These are phyloP conservation scores for Podila horticola DNA, from an alignment of 192 early-diverging fungal genomes.

Conservation along the genomic window DNA sequence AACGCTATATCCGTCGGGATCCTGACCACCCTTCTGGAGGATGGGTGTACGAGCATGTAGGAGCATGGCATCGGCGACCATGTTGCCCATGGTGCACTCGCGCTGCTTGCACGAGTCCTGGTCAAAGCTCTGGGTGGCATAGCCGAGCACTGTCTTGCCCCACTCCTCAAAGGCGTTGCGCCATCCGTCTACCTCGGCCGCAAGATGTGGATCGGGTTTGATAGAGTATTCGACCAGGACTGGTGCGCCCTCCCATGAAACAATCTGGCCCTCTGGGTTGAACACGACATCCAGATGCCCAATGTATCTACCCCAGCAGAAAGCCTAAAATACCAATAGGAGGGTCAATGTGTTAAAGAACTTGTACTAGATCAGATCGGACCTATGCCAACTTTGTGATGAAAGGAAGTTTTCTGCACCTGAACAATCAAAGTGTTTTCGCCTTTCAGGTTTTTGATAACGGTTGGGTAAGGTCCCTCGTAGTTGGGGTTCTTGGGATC, in stretches of 20 bases:
- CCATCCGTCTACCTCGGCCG: conserved; percentile 54
- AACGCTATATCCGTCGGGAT: conserved; percentile 56
- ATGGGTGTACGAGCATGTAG: conserved; percentile 28
- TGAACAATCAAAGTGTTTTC: conserved; percentile 77
- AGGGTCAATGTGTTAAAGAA: background rate
- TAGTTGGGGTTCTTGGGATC: conserved; percentile 59
- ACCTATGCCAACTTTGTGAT: background rate
- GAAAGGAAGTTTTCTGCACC: conserved; percentile 40
- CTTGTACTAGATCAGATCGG: background rate
- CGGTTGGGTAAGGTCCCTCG: conserved; percentile 77
- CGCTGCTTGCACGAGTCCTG: conserved; percentile 47
- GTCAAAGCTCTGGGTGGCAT: conserved; percentile 54
- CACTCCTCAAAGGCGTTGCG: conserved; percentile 59
- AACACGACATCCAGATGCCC: conserved; percentile 70
- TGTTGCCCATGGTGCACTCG: conserved; percentile 72
- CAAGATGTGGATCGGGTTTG: conserved; percentile 55
- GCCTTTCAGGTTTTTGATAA: conserved; percentile 68
- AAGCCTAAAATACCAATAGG: conserved; percentile 33
- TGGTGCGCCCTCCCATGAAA: conserved; percentile 66
- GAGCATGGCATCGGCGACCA: conserved; percentile 75
- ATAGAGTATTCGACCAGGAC: conserved; percentile 66
- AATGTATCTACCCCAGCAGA: conserved; percentile 70
- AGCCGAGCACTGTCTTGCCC: conserved; percentile 55
- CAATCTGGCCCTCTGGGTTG: conserved; percentile 63
- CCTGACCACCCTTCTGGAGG: background rate